phyloP scores from a whole-genome alignment of 768 basidiomycete species.

The Coprinopsis sp. region DNA sequence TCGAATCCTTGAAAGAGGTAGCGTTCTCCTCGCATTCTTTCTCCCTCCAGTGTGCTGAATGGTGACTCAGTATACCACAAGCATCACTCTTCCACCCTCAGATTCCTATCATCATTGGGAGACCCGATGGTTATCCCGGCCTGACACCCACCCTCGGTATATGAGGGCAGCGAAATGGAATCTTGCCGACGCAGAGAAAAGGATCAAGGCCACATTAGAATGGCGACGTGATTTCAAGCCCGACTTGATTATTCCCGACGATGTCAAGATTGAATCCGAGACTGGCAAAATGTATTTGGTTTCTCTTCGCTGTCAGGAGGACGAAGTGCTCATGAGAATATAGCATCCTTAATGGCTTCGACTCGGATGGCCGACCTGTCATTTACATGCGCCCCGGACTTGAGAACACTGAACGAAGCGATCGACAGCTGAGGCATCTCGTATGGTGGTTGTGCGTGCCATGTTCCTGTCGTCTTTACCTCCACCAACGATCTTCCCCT shows the following conservation, averaged over 20 bases:
- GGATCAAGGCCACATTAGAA: slow-evolving; percentile 73
- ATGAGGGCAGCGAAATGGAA: slow-evolving; percentile 87
- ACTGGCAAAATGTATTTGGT: slow-evolving; percentile 80
- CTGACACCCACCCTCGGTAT: slow-evolving; percentile 69
- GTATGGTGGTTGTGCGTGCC: slow-evolving; percentile 79
- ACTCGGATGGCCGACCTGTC: slow-evolving; percentile 81
- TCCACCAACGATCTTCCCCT: not conserved
- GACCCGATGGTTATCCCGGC: slow-evolving; percentile 63
- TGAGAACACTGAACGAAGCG: slow-evolving; percentile 76
- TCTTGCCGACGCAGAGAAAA: slow-evolving; percentile 66
- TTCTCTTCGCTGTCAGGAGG: not conserved
- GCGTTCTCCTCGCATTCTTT: slow-evolving; percentile 5
- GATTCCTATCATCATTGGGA: slow-evolving; percentile 81
- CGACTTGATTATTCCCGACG: slow-evolving; percentile 77
- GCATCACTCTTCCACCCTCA: slow-evolving; percentile 55
- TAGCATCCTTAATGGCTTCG: slow-evolving; percentile 81
- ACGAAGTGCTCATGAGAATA: not conserved
- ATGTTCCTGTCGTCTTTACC: slow-evolving; percentile 1
- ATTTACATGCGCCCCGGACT: slow-evolving; percentile 85
- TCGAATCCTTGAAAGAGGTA: slow-evolving; percentile 61
- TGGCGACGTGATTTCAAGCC: slow-evolving; percentile 86
- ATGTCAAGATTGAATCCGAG: slow-evolving; percentile 74
- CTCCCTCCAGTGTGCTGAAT: not conserved
- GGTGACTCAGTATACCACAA: slow-evolving; percentile 55
- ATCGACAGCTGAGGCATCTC: slow-evolving; percentile 78